Evolutionary conservation across 2,329 filamentous ascomycete species (phyloP).

Genomic region (Exophiala sp.): DNA sequence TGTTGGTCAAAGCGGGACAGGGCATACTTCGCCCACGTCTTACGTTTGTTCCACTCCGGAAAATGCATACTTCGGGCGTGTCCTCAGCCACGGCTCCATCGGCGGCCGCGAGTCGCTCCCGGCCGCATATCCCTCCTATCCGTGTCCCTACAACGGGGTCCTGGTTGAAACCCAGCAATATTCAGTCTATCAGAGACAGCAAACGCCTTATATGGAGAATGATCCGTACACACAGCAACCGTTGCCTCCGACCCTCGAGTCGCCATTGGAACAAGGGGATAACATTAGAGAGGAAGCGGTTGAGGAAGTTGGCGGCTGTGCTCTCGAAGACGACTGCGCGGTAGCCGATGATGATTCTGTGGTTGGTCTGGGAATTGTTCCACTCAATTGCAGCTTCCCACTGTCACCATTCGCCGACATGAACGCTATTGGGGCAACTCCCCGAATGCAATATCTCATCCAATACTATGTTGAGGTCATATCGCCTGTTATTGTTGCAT

Average conservation of each 20-base stretch:
- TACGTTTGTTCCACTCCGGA: conserved; percentile 13
- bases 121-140: conserved; percentile 9
- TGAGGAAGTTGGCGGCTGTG: conserved; percentile 25
- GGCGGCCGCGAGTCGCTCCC: conserved; percentile 1
- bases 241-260: conserved; percentile 1
- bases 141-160: conserved; percentile 5
- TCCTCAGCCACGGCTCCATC: conserved; percentile 11
- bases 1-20: conserved; percentile 2
- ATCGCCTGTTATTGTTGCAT: conserved; percentile 83
- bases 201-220: background rate
- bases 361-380: conserved; percentile 5
- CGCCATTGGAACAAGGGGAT: background rate
- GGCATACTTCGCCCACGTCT: conserved; percentile 10
- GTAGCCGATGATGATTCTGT: conserved; percentile 16
- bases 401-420: conserved; percentile 20
- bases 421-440: conserved; percentile 53
- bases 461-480: conserved; percentile 92
- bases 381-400: conserved; percentile 16
- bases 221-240: conserved; percentile 1
- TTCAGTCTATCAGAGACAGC: conserved; percentile 1
- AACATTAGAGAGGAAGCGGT: conserved; percentile 28
- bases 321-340: conserved; percentile 16
- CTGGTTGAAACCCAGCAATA: conserved; percentile 7
- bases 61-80: conserved; percentile 14
- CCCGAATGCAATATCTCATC: conserved; percentile 80